These are phyloP conservation scores for Hamamelis virginiana DNA, from an alignment of 164 flowering plant species.

Conservation along the genomic window DNA sequence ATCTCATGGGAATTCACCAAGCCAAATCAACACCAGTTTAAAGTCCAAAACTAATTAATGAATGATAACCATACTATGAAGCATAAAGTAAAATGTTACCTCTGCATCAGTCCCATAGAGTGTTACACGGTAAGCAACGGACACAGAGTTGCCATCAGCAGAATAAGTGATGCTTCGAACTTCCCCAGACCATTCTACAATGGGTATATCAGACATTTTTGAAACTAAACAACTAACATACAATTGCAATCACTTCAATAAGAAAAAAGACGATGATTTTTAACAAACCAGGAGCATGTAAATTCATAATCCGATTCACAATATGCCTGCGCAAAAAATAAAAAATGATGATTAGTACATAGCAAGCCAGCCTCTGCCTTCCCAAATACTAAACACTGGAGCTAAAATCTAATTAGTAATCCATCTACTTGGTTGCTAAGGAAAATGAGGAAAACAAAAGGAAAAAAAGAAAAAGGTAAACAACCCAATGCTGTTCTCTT, in stretches of 20 bases:
- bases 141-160: conserved; percentile 76
- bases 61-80: too few relatives aligned
- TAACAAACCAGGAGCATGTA: conserved; percentile 79
- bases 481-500: too few relatives aligned
- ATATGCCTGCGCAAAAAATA: conserved; percentile 62
- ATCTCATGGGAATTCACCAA: too few relatives aligned
- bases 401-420: too few relatives aligned
- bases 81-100: conserved; percentile 31
- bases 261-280: neutral
- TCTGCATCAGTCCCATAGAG: conserved; percentile 86
- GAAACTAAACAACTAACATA: neutral
- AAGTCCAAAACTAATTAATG: too few relatives aligned
- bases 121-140: conserved; percentile 90
- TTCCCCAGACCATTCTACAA: conserved; percentile 95
- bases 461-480: too few relatives aligned
- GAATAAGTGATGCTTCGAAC: conserved; percentile 77
- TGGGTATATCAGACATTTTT: conserved; percentile 2
- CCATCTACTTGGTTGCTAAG: too few relatives aligned
- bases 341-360: too few relatives aligned
- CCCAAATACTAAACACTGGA: too few relatives aligned
- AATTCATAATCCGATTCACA: conserved; percentile 82
- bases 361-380: too few relatives aligned
- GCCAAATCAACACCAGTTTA: too few relatives aligned
- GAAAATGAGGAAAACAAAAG: too few relatives aligned
- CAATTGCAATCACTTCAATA: neutral